These are phyloP conservation scores for Leccinum rimulosum DNA, from an alignment of 768 basidiomycete species.

Conservation along the genomic window DNA sequence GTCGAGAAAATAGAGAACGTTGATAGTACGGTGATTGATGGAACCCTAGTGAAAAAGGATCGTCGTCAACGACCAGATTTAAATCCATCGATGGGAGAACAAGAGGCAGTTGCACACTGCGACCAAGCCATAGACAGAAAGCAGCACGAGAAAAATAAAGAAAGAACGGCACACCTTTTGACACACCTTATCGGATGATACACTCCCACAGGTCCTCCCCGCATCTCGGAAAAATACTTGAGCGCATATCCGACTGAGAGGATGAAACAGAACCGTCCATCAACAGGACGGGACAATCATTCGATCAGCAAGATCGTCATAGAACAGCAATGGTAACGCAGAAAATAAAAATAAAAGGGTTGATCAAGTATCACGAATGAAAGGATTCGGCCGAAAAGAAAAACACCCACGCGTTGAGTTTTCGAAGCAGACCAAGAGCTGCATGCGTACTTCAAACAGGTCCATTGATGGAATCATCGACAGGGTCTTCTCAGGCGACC, in stretches of 20 bases:
- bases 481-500: too few species aligned
- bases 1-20: slow-evolving; percentile 89
- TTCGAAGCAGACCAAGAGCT: slow-evolving; percentile 62
- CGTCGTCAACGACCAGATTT: neutral
- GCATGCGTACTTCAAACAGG: slow-evolving; percentile 72
- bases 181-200: slow-evolving; percentile 73
- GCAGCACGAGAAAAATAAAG: neutral
- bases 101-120: neutral
- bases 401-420: slow-evolving; percentile 57
- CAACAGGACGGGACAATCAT: too few species aligned
- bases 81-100: too few species aligned
- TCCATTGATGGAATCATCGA: slow-evolving; percentile 30
- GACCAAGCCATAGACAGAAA: neutral
- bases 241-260: slow-evolving; percentile 67
- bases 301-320: too few species aligned
- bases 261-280: too few species aligned
- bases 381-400: too few species aligned
- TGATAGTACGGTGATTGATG: slow-evolving; percentile 79
- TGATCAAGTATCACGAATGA: too few species aligned
- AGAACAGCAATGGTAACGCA: too few species aligned
- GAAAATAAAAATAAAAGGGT: too few species aligned
- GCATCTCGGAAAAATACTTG: slow-evolving; percentile 75
- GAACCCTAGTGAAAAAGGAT: slow-evolving; percentile 53
- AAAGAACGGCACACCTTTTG: slow-evolving; percentile 59
- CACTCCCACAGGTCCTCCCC: slow-evolving; percentile 96